phyloP scores from a whole-genome alignment of 1,284 basidiomycete genomes.

The Moniliella sp. region DNA sequence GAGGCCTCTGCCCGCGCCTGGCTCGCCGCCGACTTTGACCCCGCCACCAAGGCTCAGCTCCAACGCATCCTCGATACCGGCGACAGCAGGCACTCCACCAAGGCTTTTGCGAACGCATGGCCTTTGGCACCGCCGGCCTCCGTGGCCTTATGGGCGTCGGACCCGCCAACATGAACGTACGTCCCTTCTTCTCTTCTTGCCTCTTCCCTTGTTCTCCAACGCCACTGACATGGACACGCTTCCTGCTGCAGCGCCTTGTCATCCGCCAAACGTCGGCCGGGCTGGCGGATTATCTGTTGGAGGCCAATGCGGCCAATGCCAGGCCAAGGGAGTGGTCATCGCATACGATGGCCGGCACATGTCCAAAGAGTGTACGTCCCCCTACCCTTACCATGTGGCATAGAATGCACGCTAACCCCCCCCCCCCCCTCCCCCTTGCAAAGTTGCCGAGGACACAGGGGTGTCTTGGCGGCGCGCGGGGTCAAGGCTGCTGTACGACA shows the following conservation, averaged over 20 bases:
- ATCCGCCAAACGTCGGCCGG: conserved; percentile 18
- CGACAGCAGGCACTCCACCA: conserved; percentile 9
- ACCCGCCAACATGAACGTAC: conserved; percentile 18
- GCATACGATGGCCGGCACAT: conserved; percentile 22
- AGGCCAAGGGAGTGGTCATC: conserved; percentile 16
- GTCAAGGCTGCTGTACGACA: conserved; percentile 10
- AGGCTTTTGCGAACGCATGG: conserved; percentile 14
- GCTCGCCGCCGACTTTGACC: conserved; percentile 17
- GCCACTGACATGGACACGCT: too few relatives aligned
- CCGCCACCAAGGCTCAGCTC: conserved; percentile 8
- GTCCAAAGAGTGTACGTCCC: conserved; percentile 7
- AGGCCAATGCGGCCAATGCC: conserved; percentile 5
- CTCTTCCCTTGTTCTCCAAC: too few relatives aligned
- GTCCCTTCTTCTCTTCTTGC: too few relatives aligned
- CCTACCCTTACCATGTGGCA: too few relatives aligned
- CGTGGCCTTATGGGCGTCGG: conserved; percentile 19
- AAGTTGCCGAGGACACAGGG: conserved; percentile 11
- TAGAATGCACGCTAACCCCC: too few relatives aligned
- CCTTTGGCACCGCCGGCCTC: conserved; percentile 20
- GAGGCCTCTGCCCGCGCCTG: too few relatives aligned
- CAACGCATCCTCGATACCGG: conserved; percentile 7
- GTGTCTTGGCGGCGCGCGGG: conserved; percentile 12
- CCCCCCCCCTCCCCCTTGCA: too few relatives aligned
- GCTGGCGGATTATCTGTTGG: conserved; percentile 10
- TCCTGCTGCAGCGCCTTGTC: conserved; percentile 9